A percentile compares a stretch with the other conserved stretches of the same genome.
These are phyloP conservation scores for Globisporangium middletonii DNA, from an alignment of 352 stramenopile genomes.

Conservation along the genomic window DNA sequence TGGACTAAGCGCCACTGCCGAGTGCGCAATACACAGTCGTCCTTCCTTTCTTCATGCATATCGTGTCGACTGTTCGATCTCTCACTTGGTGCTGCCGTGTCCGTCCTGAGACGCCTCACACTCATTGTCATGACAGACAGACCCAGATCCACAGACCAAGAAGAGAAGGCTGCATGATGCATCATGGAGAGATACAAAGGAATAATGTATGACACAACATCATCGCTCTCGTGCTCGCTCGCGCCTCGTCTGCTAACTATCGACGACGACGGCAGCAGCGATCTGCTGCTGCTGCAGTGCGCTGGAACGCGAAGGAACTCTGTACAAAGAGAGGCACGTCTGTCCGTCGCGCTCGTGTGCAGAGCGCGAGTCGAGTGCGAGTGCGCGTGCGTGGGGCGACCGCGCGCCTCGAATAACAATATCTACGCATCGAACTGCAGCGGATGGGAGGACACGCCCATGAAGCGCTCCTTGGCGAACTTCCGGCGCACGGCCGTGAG, in stretches of 20 bases:
- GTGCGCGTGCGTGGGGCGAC: background rate
- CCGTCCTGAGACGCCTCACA: background rate
- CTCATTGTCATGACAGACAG: background rate
- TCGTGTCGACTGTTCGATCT: background rate
- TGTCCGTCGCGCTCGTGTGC: no score
- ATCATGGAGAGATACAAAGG: no score
- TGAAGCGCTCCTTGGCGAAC: conserved; percentile 81
- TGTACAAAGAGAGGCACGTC: no score
- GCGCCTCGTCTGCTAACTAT: no score
- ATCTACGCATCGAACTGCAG: conserved; percentile 43
- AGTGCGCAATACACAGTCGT: background rate
- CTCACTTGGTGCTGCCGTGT: background rate
- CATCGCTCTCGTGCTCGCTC: no score
- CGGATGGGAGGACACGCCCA: conserved; percentile 57
- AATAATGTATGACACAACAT: no score
- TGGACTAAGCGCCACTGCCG: conserved; percentile 29
- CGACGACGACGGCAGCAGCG: no score
- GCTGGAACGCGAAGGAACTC: no score
- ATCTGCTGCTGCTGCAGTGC: no score
- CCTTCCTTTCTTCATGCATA: background rate
- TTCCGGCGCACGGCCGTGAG: conserved; percentile 79
- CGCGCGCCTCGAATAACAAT: conserved; percentile 11
- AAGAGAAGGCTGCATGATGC: no score
- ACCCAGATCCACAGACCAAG: no score
- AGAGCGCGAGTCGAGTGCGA: background rate